A percentile compares a stretch with the other conserved stretches of the same genome.
These are phyloP conservation scores for Ceratorhiza oryzae-sativae DNA, from an alignment of 1,284 basidiomycete genomes.

Conservation along the genomic window DNA sequence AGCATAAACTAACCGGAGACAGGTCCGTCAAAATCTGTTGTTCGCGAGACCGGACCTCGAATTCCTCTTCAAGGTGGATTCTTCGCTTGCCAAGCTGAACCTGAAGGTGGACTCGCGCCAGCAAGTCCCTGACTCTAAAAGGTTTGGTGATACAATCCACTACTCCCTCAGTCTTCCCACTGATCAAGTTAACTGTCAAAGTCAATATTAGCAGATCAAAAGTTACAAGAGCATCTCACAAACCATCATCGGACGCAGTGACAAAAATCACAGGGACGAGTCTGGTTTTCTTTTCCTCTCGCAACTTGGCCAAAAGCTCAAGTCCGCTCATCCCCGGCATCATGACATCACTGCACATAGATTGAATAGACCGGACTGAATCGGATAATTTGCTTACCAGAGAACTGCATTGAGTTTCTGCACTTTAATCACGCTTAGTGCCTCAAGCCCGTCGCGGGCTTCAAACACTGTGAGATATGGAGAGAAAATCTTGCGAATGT, in stretches of 20 bases:
- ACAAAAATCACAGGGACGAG: slow-evolving; percentile 49
- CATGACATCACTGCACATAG: slow-evolving; percentile 17
- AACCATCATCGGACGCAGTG: slow-evolving; percentile 36
- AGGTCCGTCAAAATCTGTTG: slow-evolving; percentile 43
- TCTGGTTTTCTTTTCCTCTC: slow-evolving; percentile 34
- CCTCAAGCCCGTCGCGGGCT: slow-evolving; percentile 14
- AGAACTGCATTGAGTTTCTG: slow-evolving; percentile 19
- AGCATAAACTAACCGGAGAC: slow-evolving; percentile 36
- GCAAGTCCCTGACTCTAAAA: slow-evolving; percentile 50
- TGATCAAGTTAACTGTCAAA: slow-evolving; percentile 1
- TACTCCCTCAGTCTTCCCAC: slow-evolving; percentile 46
- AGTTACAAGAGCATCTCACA: not conserved
- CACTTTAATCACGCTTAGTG: not conserved
- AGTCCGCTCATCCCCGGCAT: slow-evolving; percentile 28
- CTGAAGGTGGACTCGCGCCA: slow-evolving; percentile 52
- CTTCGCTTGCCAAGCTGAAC: slow-evolving; percentile 47
- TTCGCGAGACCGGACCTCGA: slow-evolving; percentile 49
- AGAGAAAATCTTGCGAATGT: slow-evolving; percentile 44
- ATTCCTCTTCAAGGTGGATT: slow-evolving; percentile 49
- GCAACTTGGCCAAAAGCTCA: slow-evolving; percentile 13
- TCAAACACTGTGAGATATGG: slow-evolving; percentile 38
- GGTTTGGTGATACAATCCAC: slow-evolving; percentile 51
- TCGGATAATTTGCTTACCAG: not conserved
- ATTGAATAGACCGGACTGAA: not conserved
- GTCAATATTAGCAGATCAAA: slow-evolving; percentile 44